These are phyloP conservation scores for Neurospora discreta DNA, from an alignment of 495 filamentous ascomycete species.

Conservation along the genomic window DNA sequence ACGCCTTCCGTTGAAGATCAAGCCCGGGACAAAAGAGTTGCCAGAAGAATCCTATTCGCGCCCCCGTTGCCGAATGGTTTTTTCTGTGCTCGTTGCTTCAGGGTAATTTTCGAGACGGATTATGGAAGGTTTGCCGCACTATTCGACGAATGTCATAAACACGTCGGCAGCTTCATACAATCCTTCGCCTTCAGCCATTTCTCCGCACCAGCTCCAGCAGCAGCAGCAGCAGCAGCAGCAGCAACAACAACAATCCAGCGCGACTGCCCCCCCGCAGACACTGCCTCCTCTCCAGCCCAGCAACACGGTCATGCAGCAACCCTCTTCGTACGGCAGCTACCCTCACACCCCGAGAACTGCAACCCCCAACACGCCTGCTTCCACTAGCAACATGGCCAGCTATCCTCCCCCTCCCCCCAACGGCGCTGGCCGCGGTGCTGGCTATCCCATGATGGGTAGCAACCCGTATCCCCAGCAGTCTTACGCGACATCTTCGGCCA, in stretches of 20 bases:
- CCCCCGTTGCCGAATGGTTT: constrained; percentile 22
- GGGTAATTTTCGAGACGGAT: constrained; percentile 24
- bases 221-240: background rate
- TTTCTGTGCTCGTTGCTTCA: constrained; percentile 14
- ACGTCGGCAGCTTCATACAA: constrained; percentile 23
- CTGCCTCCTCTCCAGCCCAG: constrained; percentile 59
- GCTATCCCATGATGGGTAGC: constrained; percentile 34
- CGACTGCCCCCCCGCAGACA: constrained; percentile 50
- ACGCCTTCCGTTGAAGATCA: constrained; percentile 1
- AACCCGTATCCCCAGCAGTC: constrained; percentile 40
- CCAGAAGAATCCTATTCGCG: constrained; percentile 15
- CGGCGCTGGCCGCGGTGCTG: constrained; percentile 41
- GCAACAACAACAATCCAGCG: constrained; percentile 6
- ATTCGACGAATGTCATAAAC: constrained; percentile 28
- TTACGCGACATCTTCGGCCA: constrained; percentile 50
- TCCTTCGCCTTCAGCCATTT: constrained; percentile 19
- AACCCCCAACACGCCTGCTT: constrained; percentile 49
- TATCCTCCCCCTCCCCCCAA: constrained; percentile 47
- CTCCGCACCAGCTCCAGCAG: constrained; percentile 16
- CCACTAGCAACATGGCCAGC: constrained; percentile 49
- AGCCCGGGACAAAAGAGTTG: background rate
- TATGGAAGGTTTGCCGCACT: constrained; percentile 27
- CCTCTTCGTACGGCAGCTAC: constrained; percentile 42
- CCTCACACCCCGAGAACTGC: constrained; percentile 53
- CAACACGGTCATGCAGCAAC: constrained; percentile 47